These are phyloP conservation scores for Colletotrichum brevisporum DNA, from an alignment of 2,329 filamentous ascomycete genomes.

Conservation along the genomic window DNA sequence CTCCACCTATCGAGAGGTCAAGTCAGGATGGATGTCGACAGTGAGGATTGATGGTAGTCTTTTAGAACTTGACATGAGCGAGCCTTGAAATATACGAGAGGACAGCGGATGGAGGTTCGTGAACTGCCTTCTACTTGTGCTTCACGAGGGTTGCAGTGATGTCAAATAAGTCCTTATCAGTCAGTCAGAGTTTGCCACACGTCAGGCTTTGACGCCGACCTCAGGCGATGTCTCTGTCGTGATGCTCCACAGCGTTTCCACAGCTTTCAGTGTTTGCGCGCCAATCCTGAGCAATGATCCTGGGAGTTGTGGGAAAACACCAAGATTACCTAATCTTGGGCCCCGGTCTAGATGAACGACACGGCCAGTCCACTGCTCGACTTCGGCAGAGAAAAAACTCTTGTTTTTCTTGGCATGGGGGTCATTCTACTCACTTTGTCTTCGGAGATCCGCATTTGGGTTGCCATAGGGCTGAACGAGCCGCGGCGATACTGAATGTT, in stretches of 20 bases:
- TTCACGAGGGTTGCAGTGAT: conserved; percentile 16
- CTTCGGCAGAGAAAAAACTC: neutral
- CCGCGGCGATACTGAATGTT: neutral
- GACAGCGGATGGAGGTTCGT: neutral
- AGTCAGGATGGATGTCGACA: neutral
- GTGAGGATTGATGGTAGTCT: neutral
- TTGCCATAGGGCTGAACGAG: conserved; percentile 19
- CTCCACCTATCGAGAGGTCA: neutral
- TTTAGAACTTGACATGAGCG: neutral
- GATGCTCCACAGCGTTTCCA: conserved; percentile 34
- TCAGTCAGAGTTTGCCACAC: conserved; percentile 28
- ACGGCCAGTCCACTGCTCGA: neutral
- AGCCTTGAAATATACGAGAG: neutral
- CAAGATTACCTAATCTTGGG: neutral
- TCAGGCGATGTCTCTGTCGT: conserved; percentile 23
- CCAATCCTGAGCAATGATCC: conserved; percentile 17
- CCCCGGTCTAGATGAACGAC: neutral
- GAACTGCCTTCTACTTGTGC: neutral
- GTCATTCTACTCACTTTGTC: neutral
- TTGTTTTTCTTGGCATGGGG: conserved; percentile 1
- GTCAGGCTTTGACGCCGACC: conserved; percentile 17
- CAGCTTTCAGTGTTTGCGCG: conserved; percentile 6
- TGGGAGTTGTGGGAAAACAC: neutral
- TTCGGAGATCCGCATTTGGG: neutral
- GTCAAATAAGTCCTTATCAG: conserved; percentile 19